phyloP scores from a whole-genome alignment of 2,329 filamentous ascomycete genomes.

The Gnomoniopsis smithogilvyi region DNA sequence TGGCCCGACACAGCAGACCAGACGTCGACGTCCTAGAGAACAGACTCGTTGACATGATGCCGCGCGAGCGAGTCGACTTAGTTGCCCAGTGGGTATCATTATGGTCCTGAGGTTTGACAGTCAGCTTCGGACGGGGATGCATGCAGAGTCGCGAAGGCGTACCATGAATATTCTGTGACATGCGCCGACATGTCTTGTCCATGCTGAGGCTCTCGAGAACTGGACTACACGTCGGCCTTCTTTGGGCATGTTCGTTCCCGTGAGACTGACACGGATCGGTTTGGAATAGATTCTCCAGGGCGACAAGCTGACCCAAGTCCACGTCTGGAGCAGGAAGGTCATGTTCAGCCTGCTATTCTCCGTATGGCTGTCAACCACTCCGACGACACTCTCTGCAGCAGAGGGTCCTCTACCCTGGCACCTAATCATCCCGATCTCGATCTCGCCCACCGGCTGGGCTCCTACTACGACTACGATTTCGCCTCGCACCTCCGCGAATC shows the following conservation, averaged over 20 bases:
- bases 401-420: background rate
- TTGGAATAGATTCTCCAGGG: background rate
- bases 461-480: conserved; percentile 47
- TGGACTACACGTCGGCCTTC: conserved; percentile 15
- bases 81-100: too few relatives aligned
- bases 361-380: background rate
- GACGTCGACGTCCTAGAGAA: too few relatives aligned
- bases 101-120: background rate
- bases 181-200: conserved; percentile 14
- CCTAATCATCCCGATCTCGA: conserved; percentile 15
- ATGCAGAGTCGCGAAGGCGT: background rate
- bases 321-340: too few relatives aligned
- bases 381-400: background rate
- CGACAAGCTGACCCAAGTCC: too few relatives aligned
- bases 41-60: too few relatives aligned
- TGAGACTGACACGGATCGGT: background rate
- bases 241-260: background rate
- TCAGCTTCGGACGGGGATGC: background rate
- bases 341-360: too few relatives aligned
- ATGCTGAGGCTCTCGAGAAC: background rate
- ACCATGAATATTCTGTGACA: conserved; percentile 2
- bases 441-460: conserved; percentile 37
- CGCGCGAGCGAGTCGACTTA: too few relatives aligned
- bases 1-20: too few relatives aligned
- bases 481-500: conserved; percentile 31